Conservation (phyloP, 805 yeast genomes). For the Cyberlindnera euphorbiae region DNA sequence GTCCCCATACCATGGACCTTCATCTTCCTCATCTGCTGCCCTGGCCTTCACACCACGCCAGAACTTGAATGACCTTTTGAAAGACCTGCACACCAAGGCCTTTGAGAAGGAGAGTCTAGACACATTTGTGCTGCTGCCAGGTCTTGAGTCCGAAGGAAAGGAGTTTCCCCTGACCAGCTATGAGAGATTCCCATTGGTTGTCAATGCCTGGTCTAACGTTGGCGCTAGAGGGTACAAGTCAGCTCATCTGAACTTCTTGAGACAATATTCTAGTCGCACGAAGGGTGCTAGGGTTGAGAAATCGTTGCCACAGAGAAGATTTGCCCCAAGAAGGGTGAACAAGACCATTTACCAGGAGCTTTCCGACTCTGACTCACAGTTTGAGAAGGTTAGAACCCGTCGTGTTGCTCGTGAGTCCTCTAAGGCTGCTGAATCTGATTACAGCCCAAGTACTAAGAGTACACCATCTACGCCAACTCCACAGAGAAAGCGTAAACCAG, state of each 20-base stretch:
- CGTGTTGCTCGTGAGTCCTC: slow-evolving; percentile 41
- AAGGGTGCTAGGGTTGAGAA: slow-evolving; percentile 21
- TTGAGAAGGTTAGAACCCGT: slow-evolving; percentile 57
- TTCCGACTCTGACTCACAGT: slow-evolving; percentile 30
- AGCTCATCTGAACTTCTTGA: slow-evolving; percentile 47
- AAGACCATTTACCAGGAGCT: slow-evolving; percentile 21
- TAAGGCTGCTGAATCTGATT: slow-evolving; percentile 24
- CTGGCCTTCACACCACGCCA: slow-evolving; percentile 12
- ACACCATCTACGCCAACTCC: slow-evolving; percentile 25
- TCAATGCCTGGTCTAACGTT: slow-evolving; percentile 48
- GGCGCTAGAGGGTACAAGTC: slow-evolving; percentile 40
- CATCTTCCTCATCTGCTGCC: slow-evolving; percentile 7
- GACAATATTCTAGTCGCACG: slow-evolving; percentile 36
- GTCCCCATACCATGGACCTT: slow-evolving; percentile 33
- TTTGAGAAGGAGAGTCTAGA: slow-evolving; percentile 9
- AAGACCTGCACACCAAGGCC: slow-evolving; percentile 14
- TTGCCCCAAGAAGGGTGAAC: slow-evolving; percentile 23
- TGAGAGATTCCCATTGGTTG: slow-evolving; percentile 40
- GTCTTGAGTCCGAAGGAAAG: slow-evolving; percentile 13
- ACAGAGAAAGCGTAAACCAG: slow-evolving; percentile 35
- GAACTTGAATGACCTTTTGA: slow-evolving; percentile 12
- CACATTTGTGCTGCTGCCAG: slow-evolving; percentile 15
- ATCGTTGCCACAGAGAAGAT: slow-evolving; percentile 16
- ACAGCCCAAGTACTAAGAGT: slow-evolving; percentile 25
- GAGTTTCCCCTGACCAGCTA: slow-evolving; percentile 47